These are phyloP conservation scores for Azolla pinnata DNA, from an alignment of 75 land plant genomes.

Conservation along the genomic window DNA sequence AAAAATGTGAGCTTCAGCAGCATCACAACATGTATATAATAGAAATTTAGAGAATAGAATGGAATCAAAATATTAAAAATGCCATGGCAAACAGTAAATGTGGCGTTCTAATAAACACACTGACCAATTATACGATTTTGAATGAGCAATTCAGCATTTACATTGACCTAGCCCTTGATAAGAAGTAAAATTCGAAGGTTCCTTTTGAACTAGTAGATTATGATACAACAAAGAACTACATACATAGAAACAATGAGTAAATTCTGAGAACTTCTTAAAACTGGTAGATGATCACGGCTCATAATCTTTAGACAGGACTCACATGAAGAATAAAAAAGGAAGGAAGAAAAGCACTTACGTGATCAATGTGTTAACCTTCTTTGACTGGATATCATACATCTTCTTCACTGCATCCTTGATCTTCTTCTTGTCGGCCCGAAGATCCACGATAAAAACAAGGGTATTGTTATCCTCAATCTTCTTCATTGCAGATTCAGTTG, in stretches of 20 bases:
- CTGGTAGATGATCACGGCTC: neutral
- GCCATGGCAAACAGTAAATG: too few relatives aligned
- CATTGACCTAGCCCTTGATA: too few relatives aligned
- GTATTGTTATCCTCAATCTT: constrained; percentile 74
- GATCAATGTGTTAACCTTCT: constrained; percentile 56
- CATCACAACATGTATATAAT: neutral
- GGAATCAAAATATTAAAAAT: too few relatives aligned
- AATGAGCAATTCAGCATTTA: too few relatives aligned
- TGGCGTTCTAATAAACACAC: too few relatives aligned
- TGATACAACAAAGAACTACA: neutral
- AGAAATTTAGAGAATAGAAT: too few relatives aligned
- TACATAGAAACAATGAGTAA: neutral
- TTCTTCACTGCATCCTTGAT: constrained; percentile 58
- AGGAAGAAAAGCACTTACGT: constrained; percentile 16
- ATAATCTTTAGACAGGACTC: neutral
- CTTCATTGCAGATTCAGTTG: constrained; percentile 72
- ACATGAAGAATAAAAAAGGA: neutral
- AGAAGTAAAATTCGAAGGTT: too few relatives aligned
- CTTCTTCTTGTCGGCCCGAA: constrained; percentile 65
- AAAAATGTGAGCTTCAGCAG: neutral
- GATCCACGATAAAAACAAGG: constrained; percentile 60
- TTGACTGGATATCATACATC: constrained; percentile 57
- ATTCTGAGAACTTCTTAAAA: neutral
- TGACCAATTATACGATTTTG: too few relatives aligned
- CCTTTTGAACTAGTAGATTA: too few relatives aligned